Conservation (phyloP, 2,329 filamentous ascomycete genomes). For the Talaromyces sp. region DNA sequence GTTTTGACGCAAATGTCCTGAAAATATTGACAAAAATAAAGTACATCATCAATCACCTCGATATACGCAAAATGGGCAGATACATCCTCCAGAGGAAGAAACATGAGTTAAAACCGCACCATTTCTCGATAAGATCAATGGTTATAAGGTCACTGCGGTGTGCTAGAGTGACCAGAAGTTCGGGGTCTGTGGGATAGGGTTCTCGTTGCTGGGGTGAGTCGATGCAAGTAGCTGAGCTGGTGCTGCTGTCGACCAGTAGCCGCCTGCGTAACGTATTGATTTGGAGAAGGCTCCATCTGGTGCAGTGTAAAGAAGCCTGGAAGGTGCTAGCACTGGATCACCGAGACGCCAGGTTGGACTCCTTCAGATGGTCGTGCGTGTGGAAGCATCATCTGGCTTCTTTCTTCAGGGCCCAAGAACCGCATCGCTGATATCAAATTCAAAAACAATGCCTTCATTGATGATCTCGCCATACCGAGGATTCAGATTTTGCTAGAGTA, state of each 20-base stretch:
- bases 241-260: slow-evolving; percentile 49
- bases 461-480: no score
- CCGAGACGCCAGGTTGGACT: slow-evolving; percentile 26
- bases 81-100: no score
- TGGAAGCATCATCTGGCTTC: no score
- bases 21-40: neutral
- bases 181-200: slow-evolving; percentile 42
- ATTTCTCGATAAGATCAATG: no score
- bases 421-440: no score
- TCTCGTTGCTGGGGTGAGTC: slow-evolving; percentile 20
- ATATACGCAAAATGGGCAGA: neutral
- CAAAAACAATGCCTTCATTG: no score
- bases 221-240: slow-evolving; percentile 38
- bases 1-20: neutral
- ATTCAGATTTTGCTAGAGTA: no score
- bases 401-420: no score
- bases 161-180: slow-evolving; percentile 37
- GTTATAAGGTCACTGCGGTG: no score
- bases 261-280: slow-evolving; percentile 25
- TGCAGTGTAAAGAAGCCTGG: slow-evolving; percentile 30
- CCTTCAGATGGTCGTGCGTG: no score
- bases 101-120: no score
- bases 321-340: slow-evolving; percentile 31
- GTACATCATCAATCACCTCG: neutral
- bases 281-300: slow-evolving; percentile 39